A percentile compares a stretch with the other conserved stretches of the same genome.
phyloP scores from a whole-genome alignment of 2,329 filamentous ascomycete genomes.

The Penicillium sp. region DNA sequence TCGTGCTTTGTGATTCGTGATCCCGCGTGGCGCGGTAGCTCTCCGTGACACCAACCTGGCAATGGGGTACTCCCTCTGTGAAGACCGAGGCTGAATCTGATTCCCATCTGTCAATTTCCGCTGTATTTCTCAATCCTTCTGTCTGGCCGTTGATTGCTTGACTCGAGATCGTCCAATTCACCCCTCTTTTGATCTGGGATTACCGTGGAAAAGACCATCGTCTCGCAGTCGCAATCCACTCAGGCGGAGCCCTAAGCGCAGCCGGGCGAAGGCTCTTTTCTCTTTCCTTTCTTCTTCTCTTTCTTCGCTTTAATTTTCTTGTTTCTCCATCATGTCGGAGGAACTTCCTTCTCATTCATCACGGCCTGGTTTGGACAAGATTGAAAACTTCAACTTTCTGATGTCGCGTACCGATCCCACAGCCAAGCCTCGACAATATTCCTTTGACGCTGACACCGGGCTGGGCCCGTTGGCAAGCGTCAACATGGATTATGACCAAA shows the following conservation, averaged over 20 bases:
- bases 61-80: not conserved
- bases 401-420: conserved; percentile 31
- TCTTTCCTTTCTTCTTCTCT: conserved; percentile 15
- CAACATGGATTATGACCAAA: conserved; percentile 39
- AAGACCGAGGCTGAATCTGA: not conserved
- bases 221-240: conserved; percentile 3
- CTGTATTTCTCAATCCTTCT: not conserved
- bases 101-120: not conserved
- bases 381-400: conserved; percentile 37
- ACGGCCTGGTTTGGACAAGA: conserved; percentile 29
- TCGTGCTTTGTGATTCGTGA: conserved; percentile 2
- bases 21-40: conserved; percentile 3
- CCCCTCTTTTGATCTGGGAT: conserved; percentile 15
- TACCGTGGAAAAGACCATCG: conserved; percentile 7
- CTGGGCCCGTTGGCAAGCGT: conserved; percentile 30
- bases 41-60: conserved; percentile 6
- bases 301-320: conserved; percentile 11
- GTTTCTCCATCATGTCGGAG: conserved; percentile 29
- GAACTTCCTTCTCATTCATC: conserved; percentile 25
- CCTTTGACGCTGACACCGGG: conserved; percentile 34
- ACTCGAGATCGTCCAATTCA: conserved; percentile 2
- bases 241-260: conserved; percentile 8
- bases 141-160: not conserved
- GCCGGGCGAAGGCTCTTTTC: not conserved
- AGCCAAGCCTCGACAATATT: conserved; percentile 34